phyloP scores from a whole-genome alignment of 192 early-diverging fungal species.

The Gigaspora rosea region DNA sequence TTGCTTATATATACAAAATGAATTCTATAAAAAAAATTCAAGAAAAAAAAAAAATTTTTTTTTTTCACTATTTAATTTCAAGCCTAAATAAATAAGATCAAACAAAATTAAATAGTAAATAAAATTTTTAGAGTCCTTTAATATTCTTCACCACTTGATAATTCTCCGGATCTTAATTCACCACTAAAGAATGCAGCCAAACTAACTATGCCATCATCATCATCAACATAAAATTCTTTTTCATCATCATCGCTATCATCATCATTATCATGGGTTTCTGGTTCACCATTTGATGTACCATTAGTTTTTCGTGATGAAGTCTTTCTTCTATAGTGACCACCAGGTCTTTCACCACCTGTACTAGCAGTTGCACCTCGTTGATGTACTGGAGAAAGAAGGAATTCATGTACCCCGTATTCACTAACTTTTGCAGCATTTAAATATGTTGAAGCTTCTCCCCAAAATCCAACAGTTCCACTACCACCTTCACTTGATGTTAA shows the following conservation, averaged over 20 bases:
- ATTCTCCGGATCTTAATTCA: conserved; percentile 11
- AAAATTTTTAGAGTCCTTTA: not conserved
- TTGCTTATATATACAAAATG: no score
- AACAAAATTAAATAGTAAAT: no score
- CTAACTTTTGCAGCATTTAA: conserved; percentile 22
- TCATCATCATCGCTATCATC: not conserved
- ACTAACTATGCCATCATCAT: not conserved
- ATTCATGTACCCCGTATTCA: not conserved
- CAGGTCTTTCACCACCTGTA: not conserved
- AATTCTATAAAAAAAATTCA: no score
- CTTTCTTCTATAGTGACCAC: not conserved
- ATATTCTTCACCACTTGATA: conserved; percentile 19
- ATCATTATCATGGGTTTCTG: no score
- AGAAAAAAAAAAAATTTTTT: no score
- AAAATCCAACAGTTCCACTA: conserved; percentile 15
- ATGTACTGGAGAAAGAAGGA: conserved; percentile 1
- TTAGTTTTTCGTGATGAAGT: no score
- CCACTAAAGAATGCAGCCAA: conserved; percentile 14
- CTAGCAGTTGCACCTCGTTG: not conserved
- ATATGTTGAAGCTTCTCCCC: conserved; percentile 14
- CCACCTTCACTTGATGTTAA: conserved; percentile 35
- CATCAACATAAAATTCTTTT: not conserved
- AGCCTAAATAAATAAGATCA: no score
- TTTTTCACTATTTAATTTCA: no score
- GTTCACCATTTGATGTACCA: no score